Conservation (phyloP, 768 basidiomycete genomes). For the Melanogaster broomeanus region DNA sequence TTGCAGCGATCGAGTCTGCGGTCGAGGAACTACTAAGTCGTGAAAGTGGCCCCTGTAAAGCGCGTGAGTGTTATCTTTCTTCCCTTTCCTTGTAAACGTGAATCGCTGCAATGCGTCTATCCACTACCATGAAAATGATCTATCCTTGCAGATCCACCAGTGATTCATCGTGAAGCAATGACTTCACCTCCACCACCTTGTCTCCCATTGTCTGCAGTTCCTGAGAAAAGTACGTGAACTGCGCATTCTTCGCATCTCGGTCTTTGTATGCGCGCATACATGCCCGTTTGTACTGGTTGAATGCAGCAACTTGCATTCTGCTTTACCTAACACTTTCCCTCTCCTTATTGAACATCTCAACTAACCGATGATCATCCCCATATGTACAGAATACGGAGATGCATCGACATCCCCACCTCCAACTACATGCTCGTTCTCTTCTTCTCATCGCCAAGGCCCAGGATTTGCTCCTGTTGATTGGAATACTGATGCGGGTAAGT, state of each 20-base stretch:
- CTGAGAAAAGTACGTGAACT: slow-evolving; percentile 5
- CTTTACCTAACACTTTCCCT: not conserved
- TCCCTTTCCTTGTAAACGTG: not conserved
- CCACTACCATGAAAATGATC: not conserved
- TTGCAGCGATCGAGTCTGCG: slow-evolving; percentile 18
- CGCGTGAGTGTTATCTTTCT: slow-evolving; percentile 9
- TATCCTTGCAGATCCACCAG: not conserved
- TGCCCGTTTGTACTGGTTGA: not conserved
- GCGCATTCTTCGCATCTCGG: not conserved
- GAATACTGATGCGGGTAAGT: slow-evolving; percentile 11
- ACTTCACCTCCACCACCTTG: slow-evolving; percentile 1
- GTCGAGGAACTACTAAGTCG: slow-evolving; percentile 20
- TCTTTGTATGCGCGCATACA: not conserved
- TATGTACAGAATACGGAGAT: slow-evolving; percentile 12
- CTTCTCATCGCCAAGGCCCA: not conserved
- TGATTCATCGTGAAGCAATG: not conserved
- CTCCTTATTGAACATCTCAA: not conserved
- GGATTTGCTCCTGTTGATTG: slow-evolving; percentile 10
- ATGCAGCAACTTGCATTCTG: not conserved
- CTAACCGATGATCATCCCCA: not conserved
- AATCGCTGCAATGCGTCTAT: not conserved
- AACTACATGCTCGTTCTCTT: not conserved
- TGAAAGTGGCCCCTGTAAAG: not conserved
- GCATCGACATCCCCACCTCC: slow-evolving; percentile 1
- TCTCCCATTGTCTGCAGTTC: not conserved